Percentiles rank a stretch among this genome's conserved stretches.
These are phyloP conservation scores for Diddensiella caesifluorescens DNA, from an alignment of 805 yeast species.

Conservation along the genomic window DNA sequence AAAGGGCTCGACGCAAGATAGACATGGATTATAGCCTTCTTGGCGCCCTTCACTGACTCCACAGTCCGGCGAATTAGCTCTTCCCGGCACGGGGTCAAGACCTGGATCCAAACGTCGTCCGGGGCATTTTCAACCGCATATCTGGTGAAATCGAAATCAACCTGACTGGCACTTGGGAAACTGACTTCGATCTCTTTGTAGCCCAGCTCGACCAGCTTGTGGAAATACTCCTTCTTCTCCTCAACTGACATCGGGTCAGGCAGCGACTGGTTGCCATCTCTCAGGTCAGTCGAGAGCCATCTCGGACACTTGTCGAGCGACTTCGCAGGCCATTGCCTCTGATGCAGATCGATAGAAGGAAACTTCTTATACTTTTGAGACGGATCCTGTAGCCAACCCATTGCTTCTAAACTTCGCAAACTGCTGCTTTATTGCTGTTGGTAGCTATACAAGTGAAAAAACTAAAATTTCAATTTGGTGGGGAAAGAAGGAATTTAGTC, in stretches of 20 bases:
- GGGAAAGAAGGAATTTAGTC: too few relatives aligned
- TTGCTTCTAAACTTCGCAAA: constrained; percentile 10
- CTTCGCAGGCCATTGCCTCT: constrained; percentile 67
- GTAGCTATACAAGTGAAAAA: too few relatives aligned
- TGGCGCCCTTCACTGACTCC: constrained; percentile 68
- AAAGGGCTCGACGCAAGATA: constrained; percentile 73
- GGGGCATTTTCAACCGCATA: constrained; percentile 71
- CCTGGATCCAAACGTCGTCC: constrained; percentile 71
- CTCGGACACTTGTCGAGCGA: constrained; percentile 61
- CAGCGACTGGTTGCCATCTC: constrained; percentile 81
- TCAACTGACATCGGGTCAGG: constrained; percentile 83
- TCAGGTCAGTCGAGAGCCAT: constrained; percentile 76
- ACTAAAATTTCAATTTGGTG: too few relatives aligned
- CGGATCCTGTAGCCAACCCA: constrained; percentile 47
- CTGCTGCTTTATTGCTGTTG: too few relatives aligned
- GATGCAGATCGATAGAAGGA: constrained; percentile 48
- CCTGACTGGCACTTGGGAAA: constrained; percentile 75
- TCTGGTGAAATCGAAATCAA: constrained; percentile 75
- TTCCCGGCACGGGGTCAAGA: constrained; percentile 69
- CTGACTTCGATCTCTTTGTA: constrained; percentile 82
- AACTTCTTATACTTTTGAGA: constrained; percentile 57
- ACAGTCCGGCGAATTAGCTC: constrained; percentile 66
- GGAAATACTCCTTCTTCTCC: constrained; percentile 69
- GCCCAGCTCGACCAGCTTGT: constrained; percentile 64
- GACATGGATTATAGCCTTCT: constrained; percentile 68